A percentile compares a stretch with the other conserved stretches of the same genome.
phyloP scores from a whole-genome alignment of 805 yeast species.

The Lipomyces sp. region DNA sequence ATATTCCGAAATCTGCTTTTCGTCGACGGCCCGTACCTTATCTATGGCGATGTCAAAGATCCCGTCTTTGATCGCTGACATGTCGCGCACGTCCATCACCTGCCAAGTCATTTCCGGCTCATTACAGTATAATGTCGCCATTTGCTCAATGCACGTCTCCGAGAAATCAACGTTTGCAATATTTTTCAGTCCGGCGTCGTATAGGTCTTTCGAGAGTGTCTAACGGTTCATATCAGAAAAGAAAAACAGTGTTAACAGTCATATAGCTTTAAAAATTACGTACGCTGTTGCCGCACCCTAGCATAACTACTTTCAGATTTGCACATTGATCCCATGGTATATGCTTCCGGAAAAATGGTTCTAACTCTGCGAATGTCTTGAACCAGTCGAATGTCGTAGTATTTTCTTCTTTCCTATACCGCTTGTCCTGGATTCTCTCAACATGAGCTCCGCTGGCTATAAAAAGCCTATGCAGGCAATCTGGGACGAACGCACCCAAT shows the following conservation, averaged over 20 bases:
- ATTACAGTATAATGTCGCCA: conserved; percentile 28
- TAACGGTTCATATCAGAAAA: background rate
- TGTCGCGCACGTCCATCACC: conserved; percentile 41
- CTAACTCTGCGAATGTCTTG: conserved; percentile 38
- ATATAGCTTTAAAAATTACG: background rate
- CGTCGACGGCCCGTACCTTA: conserved; percentile 24
- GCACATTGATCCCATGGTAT: conserved; percentile 18
- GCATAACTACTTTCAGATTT: conserved; percentile 35
- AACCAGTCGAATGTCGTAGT: conserved; percentile 41
- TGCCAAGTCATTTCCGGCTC: conserved; percentile 40
- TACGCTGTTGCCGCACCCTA: conserved; percentile 42
- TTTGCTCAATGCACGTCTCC: conserved; percentile 38
- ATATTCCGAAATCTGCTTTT: background rate
- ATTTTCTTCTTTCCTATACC: conserved; percentile 37
- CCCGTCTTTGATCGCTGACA: conserved; percentile 31
- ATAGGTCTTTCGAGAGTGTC: conserved; percentile 40
- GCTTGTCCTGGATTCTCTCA: conserved; percentile 29
- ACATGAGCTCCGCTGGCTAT: background rate
- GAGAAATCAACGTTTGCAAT: conserved; percentile 41
- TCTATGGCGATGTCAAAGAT: conserved; percentile 41
- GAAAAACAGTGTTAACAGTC: background rate
- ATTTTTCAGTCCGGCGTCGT: conserved; percentile 37
- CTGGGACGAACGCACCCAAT: conserved; percentile 35
- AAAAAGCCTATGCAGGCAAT: background rate
- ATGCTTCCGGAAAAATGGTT: conserved; percentile 32